Base-by-base conservation (phyloP, 139 green algal genomes). In the Coccomyxa sp. region DNA sequence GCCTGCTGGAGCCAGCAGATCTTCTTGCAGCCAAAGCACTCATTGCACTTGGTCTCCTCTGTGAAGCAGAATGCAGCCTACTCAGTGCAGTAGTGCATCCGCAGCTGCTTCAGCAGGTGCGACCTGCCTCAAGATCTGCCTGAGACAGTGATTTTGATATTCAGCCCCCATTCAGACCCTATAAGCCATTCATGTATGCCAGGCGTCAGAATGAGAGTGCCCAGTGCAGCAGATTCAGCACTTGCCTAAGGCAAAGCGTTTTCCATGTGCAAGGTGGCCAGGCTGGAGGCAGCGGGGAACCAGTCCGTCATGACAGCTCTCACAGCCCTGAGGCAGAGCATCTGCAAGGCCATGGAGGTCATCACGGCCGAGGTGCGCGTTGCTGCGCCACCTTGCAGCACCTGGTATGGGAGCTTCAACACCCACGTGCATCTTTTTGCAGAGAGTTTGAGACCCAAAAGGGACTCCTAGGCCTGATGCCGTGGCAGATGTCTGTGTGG, bases 21-120 rank as follows among this genome's bases (percentile, higher is more conserved):
- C 82, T 83, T 4, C 80, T 96, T 55, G 78, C 88, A 6, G 90
- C 88, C 73, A 97, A 97, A 83, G 88, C 74, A 14, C 73, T 93
- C 1, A 64, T 93, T 1, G 73, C 83, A 3, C 55, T 90, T 36
- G 85, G 90, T 35, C 87, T 93, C 79, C 82, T 94, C 39, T 24
- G 54, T 1, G 70, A 72, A 33, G n/a, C 14, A 14, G 88, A 82
- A 0, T 82, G 82, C 0, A 76, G 81, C 18, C 88, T 82, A 78
- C 82, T 95, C 74, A 76, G 94, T 39, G 82, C 86, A 69, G 86
- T 85, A 18, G 92, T 87, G 80, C 83, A 90, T 35, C n/a, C 78
- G 27, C 89, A 89, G 81, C 75, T 91, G 37, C 78, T 92, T 18
- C 71, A 83, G 12, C 75, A 81, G 78, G 78, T 82, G 36, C 34